Evolutionary conservation across 768 basidiomycete species (phyloP).

Genomic region (Collybia sp.): DNA sequence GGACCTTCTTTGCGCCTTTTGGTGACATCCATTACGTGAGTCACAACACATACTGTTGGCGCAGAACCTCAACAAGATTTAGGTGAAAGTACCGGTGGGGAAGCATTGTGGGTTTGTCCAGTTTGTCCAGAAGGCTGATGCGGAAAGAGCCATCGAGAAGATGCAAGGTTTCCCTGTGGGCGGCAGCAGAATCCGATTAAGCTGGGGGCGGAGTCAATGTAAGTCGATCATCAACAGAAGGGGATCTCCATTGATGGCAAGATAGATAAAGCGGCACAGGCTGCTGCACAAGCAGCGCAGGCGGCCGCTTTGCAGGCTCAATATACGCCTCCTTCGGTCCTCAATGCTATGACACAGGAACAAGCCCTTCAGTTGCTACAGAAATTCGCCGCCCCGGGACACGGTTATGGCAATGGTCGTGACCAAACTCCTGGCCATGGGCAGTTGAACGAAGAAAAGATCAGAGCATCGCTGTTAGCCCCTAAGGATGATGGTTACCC

Average conservation of each 20-base stretch:
- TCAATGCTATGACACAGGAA: constrained; percentile 46
- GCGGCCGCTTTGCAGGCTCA: constrained; percentile 60
- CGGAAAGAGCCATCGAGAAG: constrained; percentile 89
- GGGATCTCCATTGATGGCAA: constrained; percentile 3
- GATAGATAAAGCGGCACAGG: constrained; percentile 85
- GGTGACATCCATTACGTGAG: constrained; percentile 90
- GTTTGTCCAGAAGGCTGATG: constrained; percentile 88
- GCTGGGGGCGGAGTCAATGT: constrained; percentile 96
- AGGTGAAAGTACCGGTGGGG: constrained; percentile 96
- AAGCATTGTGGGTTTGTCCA: constrained; percentile 97
- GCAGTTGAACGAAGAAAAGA: constrained; percentile 10
- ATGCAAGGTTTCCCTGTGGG: constrained; percentile 97
- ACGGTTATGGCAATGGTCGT: constrained; percentile 18
- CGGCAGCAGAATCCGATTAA: constrained; percentile 84
- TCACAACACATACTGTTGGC: constrained; percentile 7
- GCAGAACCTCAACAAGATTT: constrained; percentile 9
- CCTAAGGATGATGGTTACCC: constrained; percentile 6
- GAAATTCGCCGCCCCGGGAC: constrained; percentile 42
- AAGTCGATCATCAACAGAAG: constrained; percentile 16
- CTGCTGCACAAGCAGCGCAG: constrained; percentile 80
- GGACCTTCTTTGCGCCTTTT: constrained; percentile 90
- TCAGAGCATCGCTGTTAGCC: constrained; percentile 8
- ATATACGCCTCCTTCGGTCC: constrained; percentile 18
- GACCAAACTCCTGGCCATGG: background rate
- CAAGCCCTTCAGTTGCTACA: constrained; percentile 61